Evolutionary conservation across 495 filamentous ascomycete genomes (phyloP), one percentile per base, ranked within the genome.

Genomic region (Darksidea phi): DNA sequence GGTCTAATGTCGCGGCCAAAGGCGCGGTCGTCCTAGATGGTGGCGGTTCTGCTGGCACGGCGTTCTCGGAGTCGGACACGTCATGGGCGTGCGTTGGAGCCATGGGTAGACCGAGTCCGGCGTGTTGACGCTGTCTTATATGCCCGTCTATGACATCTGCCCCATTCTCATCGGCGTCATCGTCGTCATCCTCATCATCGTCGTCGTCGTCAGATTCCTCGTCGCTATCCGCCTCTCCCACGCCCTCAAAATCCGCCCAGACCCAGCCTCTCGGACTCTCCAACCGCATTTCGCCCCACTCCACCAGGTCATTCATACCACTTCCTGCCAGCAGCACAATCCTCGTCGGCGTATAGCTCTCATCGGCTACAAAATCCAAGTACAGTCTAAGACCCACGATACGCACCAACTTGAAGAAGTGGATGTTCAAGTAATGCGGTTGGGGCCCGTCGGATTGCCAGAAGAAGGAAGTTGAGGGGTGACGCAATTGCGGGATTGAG

Each of bases 371-470:
- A 71, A 93, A 96, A 75, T 97, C 90, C 32, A 97, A 85, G 66
- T 88, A 94, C 28, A 98, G 84, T 13, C 93, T 81, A 26, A 98
- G 85, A 15, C 82, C 82, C 6, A 88, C 86, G 51, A 98, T 88
- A 49, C 85, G 85, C 47, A 97, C 94, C 7, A 91, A 80, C 70
- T 95, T 95, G 76, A 94, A 87, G 75, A 98, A 98, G 74, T 97
- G 93, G 17, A 96, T 85, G 36, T 88, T 96, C 23, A 98, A 81
- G n/a, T 85, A 83, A 64, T 98, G 94, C 13, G 94, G 94, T 68
- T 98, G 94, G 5, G 93, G 91, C 0, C 94, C 95, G 72, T 97
- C 95, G 15, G 90, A 95, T 82, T 97, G 94, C 94, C 94, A 98
- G 79, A 90, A 97, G 63, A 87, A 84, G 48, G 80, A 75, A 1